Evolutionary conservation across 768 basidiomycete species (phyloP).

Genomic region (Termitomyces sp.): DNA sequence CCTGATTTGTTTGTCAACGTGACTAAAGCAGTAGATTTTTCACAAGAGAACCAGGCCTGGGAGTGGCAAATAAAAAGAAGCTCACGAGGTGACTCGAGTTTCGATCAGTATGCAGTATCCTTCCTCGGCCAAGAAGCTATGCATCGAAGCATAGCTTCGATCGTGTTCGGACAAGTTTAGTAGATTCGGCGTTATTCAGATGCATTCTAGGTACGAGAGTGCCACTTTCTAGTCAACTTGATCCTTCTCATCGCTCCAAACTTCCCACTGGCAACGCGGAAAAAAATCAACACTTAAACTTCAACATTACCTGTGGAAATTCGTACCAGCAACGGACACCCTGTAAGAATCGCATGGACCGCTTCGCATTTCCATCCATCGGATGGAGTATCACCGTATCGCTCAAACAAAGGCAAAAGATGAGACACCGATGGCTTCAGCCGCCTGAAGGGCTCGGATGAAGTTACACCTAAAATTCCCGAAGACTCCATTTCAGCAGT

Average conservation of each 20-base stretch:
- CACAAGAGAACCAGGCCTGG: too few species aligned
- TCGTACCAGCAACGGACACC: background rate
- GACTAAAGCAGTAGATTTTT: background rate
- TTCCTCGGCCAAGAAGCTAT: background rate
- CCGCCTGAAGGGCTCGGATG: background rate
- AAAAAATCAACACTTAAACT: background rate
- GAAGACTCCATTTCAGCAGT: background rate
- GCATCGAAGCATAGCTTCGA: background rate
- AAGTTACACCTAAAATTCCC: background rate
- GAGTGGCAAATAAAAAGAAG: background rate
- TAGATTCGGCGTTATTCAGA: too few species aligned
- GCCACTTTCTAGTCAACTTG: too few species aligned
- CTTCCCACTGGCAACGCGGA: too few species aligned
- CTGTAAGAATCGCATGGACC: background rate
- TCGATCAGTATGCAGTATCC: background rate
- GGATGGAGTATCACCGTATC: background rate
- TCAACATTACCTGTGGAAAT: too few species aligned
- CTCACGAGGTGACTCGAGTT: background rate
- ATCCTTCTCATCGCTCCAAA: too few species aligned
- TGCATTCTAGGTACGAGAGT: too few species aligned
- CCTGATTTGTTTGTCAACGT: background rate
- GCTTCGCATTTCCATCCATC: background rate
- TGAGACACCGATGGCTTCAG: background rate
- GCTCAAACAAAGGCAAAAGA: background rate
- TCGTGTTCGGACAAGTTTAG: background rate